phyloP scores from a whole-genome alignment of 805 yeast genomes.

The Aciculoconidium aculeatum region DNA sequence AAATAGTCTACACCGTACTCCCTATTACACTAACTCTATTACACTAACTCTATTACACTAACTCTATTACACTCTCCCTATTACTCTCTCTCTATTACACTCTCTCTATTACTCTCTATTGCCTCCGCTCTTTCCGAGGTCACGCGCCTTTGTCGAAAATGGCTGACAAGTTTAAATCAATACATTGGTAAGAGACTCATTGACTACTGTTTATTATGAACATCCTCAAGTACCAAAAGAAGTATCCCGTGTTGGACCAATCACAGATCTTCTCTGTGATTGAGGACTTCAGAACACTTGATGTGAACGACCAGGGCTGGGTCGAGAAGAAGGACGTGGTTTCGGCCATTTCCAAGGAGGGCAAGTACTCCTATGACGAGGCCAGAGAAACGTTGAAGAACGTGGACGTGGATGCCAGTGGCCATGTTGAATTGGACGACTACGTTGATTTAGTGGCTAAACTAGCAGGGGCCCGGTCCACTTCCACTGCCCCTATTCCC shows the following conservation, averaged over 20 bases:
- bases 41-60: no score
- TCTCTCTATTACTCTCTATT: no score
- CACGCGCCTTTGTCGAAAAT: no score
- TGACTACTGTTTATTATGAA: slow-evolving; percentile 33
- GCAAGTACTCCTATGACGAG: slow-evolving; percentile 81
- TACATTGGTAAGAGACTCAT: no score
- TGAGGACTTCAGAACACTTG: slow-evolving; percentile 81
- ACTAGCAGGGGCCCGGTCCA: slow-evolving; percentile 47
- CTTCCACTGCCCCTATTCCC: slow-evolving; percentile 21
- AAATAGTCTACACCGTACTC: no score
- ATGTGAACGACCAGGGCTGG: slow-evolving; percentile 88
- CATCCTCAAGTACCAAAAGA: slow-evolving; percentile 51
- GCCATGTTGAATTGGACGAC: slow-evolving; percentile 94
- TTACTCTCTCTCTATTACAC: no score
- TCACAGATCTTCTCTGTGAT: slow-evolving; percentile 80
- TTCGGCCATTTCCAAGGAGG: slow-evolving; percentile 72
- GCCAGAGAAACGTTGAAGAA: slow-evolving; percentile 89
- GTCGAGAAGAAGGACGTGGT: slow-evolving; percentile 88
- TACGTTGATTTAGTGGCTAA: slow-evolving; percentile 81
- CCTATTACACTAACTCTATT: no score
- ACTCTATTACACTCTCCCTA: no score
- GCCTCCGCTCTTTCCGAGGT: no score
- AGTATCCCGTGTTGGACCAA: slow-evolving; percentile 80
- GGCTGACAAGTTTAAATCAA: no score
- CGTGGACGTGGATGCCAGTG: slow-evolving; percentile 92